Evolutionary conservation across 2,329 filamentous ascomycete species (phyloP).

Genomic region (Periconia digitata): DNA sequence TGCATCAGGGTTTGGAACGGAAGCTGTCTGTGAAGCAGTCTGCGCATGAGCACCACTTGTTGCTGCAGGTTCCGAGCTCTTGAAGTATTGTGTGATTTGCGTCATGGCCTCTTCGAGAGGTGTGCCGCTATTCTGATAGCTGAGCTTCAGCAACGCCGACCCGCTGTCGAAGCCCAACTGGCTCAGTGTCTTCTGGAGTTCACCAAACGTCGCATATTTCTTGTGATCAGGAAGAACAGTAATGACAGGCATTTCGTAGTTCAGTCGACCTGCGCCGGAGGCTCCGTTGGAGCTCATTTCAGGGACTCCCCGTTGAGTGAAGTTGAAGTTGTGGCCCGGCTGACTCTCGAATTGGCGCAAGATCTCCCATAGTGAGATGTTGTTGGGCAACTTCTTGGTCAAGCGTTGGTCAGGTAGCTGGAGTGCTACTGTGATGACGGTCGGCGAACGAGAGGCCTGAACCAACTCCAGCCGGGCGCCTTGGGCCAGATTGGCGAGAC

Average conservation of each 20-base stretch:
- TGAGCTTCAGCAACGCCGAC: slow-evolving; percentile 74
- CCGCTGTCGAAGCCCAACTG: slow-evolving; percentile 87
- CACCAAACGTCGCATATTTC: slow-evolving; percentile 73
- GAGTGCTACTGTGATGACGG: slow-evolving; percentile 84
- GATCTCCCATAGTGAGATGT: slow-evolving; percentile 85
- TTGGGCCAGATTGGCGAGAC: slow-evolving; percentile 76
- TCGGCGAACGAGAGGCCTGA: slow-evolving; percentile 79
- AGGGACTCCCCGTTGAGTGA: slow-evolving; percentile 81
- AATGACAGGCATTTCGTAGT: slow-evolving; percentile 84
- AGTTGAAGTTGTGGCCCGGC: slow-evolving; percentile 59
- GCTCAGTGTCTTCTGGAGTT: slow-evolving; percentile 84
- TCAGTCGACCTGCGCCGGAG: slow-evolving; percentile 70
- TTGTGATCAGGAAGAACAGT: slow-evolving; percentile 72
- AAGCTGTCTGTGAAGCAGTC: slow-evolving; percentile 28
- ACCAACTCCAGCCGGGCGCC: slow-evolving; percentile 94
- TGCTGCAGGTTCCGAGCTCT: slow-evolving; percentile 38
- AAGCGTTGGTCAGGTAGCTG: slow-evolving; percentile 77
- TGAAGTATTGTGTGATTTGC: slow-evolving; percentile 77
- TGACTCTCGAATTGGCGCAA: slow-evolving; percentile 83
- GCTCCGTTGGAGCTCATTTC: slow-evolving; percentile 56
- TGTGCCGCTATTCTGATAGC: slow-evolving; percentile 73
- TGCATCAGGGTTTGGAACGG: slow-evolving; percentile 21
- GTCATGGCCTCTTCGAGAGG: slow-evolving; percentile 84
- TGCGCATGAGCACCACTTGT: slow-evolving; percentile 29
- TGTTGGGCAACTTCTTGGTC: slow-evolving; percentile 83